A percentile compares a stretch with the other conserved stretches of the same genome.
Conservation (phyloP, 2,329 filamentous ascomycete species). For the Pestalotiopsis sp. region DNA sequence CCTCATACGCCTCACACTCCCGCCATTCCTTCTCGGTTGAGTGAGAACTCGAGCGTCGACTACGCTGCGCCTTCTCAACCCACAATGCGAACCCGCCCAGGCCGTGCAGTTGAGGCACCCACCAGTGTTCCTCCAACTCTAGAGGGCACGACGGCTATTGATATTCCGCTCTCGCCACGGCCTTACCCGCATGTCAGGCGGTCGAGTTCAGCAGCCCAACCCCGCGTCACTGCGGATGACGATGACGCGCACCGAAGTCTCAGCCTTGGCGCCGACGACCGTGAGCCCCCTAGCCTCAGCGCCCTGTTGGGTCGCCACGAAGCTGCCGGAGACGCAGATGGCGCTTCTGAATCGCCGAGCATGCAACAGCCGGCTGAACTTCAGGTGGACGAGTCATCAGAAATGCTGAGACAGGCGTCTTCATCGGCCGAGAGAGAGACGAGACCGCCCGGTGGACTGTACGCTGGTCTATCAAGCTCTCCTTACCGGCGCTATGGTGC, state of each 20-base stretch:
- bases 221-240: constrained; percentile 53
- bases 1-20: constrained; percentile 91
- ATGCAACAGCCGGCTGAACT: constrained; percentile 46
- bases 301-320: constrained; percentile 54
- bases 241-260: constrained; percentile 65
- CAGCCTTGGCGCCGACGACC: constrained; percentile 65
- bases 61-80: constrained; percentile 42
- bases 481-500: constrained; percentile 47
- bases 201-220: constrained; percentile 69
- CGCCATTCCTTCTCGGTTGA: constrained; percentile 89
- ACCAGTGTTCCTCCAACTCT: constrained; percentile 39
- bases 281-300: constrained; percentile 65
- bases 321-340: constrained; percentile 32
- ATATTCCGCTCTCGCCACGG: constrained; percentile 72
- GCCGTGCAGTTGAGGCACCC: constrained; percentile 34
- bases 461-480: constrained; percentile 39
- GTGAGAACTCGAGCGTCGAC: constrained; percentile 82
- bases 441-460: constrained; percentile 45
- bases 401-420: constrained; percentile 41
- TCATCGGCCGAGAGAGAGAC: constrained; percentile 41
- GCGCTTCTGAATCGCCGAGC: constrained; percentile 30
- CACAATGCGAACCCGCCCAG: constrained; percentile 24
- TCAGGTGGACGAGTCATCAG: constrained; percentile 36
- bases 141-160: constrained; percentile 65
- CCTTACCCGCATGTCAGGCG: constrained; percentile 56